phyloP scores from a whole-genome alignment of 2,329 filamentous ascomycete genomes.

The Cladosporium sp. region DNA sequence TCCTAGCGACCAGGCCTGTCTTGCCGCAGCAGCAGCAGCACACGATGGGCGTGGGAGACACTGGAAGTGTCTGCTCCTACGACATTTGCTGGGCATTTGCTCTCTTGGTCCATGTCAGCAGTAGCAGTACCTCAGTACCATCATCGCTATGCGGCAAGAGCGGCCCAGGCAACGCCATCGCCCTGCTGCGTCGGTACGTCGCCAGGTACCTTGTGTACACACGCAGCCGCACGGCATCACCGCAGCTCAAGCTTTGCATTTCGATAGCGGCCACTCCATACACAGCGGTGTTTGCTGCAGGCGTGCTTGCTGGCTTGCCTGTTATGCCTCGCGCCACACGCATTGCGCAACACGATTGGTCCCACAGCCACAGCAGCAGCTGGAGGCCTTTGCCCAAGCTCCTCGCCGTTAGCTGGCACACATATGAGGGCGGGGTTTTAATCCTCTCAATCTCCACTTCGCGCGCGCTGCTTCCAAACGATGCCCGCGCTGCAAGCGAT shows the following conservation, averaged over 20 bases:
- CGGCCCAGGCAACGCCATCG: neutral
- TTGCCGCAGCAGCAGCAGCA: no score
- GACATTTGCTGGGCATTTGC: neutral
- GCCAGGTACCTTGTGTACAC: no score
- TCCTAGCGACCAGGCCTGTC: no score
- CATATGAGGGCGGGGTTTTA: constrained; percentile 7
- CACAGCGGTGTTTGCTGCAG: neutral
- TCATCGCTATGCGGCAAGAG: neutral
- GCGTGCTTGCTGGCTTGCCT: neutral
- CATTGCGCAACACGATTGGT: neutral
- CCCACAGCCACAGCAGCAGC: constrained; percentile 2
- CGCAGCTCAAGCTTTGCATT: constrained; percentile 3
- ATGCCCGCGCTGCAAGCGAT: neutral
- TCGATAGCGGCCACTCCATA: neutral
- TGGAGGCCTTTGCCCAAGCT: neutral
- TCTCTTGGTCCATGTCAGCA: no score
- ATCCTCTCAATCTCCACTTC: constrained; percentile 9
- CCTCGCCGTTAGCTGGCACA: constrained; percentile 1
- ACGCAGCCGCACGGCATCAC: neutral
- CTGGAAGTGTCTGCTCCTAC: no score
- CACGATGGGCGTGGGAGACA: no score
- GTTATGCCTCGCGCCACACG: neutral
- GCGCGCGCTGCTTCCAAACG: constrained; percentile 1
- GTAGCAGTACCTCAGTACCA: no score
- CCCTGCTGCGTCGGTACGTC: neutral